Evolutionary conservation across 768 basidiomycete species (phyloP).

Genomic region (Auriculariales sp.): DNA sequence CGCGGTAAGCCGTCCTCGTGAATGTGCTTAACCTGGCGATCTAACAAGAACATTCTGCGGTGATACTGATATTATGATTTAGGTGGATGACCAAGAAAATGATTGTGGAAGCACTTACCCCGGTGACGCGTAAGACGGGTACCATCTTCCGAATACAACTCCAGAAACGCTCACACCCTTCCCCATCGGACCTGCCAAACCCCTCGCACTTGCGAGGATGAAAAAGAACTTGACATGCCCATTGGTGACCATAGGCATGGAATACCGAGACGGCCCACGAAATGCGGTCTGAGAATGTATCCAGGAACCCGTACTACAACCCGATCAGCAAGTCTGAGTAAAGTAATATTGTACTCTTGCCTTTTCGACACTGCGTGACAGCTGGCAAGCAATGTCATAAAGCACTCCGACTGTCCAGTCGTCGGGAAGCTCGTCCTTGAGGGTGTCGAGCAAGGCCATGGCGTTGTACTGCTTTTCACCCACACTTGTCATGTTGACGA

Average conservation of each 20-base stretch:
- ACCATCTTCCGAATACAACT: conserved; percentile 20
- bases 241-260: conserved; percentile 26
- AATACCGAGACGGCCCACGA: conserved; percentile 20
- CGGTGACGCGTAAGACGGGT: conserved; percentile 16
- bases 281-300: conserved; percentile 10
- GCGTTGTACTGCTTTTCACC: conserved; percentile 25
- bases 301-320: conserved; percentile 4
- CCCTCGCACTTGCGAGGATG: conserved; percentile 17
- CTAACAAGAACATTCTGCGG: neutral
- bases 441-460: conserved; percentile 18
- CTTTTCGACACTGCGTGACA: conserved; percentile 15
- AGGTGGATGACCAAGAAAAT: neutral
- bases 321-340: neutral
- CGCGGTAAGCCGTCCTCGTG: neutral
- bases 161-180: conserved; percentile 23
- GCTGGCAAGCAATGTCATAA: conserved; percentile 24
- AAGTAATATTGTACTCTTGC: neutral
- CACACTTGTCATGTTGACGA: conserved; percentile 25
- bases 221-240: conserved; percentile 22
- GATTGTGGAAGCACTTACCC: conserved; percentile 12
- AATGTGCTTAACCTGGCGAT: neutral
- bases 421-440: conserved; percentile 17
- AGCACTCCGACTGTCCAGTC: conserved; percentile 13
- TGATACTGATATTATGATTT: neutral
- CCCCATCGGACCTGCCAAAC: conserved; percentile 20